These are phyloP conservation scores for Secale cereale DNA, from an alignment of 176 grass and related monocot species.

Conservation along the genomic window DNA sequence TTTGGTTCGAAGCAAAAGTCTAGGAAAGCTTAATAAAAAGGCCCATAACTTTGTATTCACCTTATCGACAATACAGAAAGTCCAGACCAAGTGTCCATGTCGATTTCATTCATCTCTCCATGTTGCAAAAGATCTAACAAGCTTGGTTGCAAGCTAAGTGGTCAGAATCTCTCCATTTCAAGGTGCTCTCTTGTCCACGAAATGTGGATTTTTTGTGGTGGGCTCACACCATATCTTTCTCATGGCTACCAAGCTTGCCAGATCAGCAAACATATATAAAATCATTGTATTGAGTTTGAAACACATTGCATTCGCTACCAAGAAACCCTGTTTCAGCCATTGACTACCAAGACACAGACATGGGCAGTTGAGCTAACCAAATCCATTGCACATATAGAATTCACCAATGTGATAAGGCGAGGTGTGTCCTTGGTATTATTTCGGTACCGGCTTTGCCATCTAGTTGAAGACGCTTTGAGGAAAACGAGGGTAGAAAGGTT, in stretches of 20 bases:
- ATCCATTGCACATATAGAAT: background rate
- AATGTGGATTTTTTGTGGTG: background rate
- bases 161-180: background rate
- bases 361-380: background rate
- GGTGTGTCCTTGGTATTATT: background rate
- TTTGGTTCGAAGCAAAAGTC: background rate
- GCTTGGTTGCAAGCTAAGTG: conserved; percentile 15
- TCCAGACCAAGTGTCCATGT: background rate
- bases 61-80: background rate
- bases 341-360: background rate
- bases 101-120: background rate
- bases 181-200: conserved; percentile 13
- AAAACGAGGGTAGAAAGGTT: background rate
- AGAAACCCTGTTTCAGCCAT: background rate
- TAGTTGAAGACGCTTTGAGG: background rate
- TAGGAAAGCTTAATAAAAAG: background rate
- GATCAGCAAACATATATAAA: background rate
- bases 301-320: background rate
- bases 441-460: background rate
- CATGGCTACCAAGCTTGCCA: background rate
- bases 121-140: background rate
- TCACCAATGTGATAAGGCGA: background rate
- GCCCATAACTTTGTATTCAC: background rate
- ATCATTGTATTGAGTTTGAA: background rate
- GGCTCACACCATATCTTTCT: background rate